Evolutionary conservation across 148 eudicot genomes (phyloP).

Genomic region (Rhododendron molle): DNA sequence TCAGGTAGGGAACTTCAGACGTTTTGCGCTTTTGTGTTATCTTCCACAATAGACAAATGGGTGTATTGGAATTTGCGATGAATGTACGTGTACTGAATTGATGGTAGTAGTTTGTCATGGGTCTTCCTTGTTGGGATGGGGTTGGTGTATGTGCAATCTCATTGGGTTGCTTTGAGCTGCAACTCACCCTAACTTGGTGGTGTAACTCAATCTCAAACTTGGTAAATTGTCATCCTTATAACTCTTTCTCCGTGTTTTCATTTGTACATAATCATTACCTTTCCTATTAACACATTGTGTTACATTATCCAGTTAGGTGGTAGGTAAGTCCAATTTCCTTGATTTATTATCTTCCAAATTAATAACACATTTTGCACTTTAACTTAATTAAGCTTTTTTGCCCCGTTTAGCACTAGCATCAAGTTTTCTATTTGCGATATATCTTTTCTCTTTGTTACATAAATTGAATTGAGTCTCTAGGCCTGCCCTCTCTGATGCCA

Average conservation of each 20-base stretch:
- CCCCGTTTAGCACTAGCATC: not conserved
- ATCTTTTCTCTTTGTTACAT: not conserved
- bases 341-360: not conserved
- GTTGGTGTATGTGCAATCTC: not conserved
- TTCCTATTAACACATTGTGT: not conserved
- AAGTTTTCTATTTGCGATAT: not conserved
- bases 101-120: not conserved
- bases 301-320: not conserved
- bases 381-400: not conserved
- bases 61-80: not conserved
- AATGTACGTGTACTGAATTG: not conserved
- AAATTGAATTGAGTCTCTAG: too few relatives aligned
- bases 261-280: not conserved
- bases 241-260: not conserved
- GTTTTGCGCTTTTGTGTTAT: not conserved
- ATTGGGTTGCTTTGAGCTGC: not conserved
- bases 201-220: not conserved
- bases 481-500: too few relatives aligned
- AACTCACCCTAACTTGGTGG: conserved; percentile 5
- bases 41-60: not conserved
- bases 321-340: not conserved
- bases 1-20: conserved; percentile 5
- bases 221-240: not conserved
- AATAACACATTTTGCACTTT: not conserved
- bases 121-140: not conserved